Percentiles rank a stretch among this genome's conserved stretches.
Conservation (phyloP, 2,329 filamentous ascomycete genomes). For the Clarireedia sp. region DNA sequence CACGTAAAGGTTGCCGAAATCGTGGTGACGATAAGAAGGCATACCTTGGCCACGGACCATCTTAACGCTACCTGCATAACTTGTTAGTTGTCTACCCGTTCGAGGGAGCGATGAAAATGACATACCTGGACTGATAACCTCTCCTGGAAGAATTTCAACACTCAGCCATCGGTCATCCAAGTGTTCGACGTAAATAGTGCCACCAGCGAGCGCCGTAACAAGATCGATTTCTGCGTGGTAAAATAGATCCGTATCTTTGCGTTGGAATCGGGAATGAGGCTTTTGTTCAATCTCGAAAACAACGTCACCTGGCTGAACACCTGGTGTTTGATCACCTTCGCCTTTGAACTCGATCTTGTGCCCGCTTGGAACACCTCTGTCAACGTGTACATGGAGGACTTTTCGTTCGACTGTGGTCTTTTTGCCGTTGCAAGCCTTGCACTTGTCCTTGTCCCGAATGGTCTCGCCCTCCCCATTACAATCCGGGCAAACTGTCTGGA, state of each 20-base stretch:
- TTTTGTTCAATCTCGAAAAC: constrained; percentile 99
- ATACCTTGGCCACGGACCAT: constrained; percentile 95
- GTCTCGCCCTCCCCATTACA: constrained; percentile 96
- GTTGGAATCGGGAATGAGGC: constrained; percentile 90
- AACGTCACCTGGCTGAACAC: constrained; percentile 88
- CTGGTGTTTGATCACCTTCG: constrained; percentile 92
- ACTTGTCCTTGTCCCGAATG: constrained; percentile 93
- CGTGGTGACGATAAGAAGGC: constrained; percentile 92
- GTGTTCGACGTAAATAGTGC: constrained; percentile 87
- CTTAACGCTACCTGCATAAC: constrained; percentile 68
- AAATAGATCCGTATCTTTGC: constrained; percentile 92
- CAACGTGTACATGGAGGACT: constrained; percentile 95
- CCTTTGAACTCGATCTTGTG: constrained; percentile 97
- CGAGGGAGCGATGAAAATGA: constrained; percentile 11
- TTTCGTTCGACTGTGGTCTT: constrained; percentile 97
- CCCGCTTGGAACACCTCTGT: constrained; percentile 85
- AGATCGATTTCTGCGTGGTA: constrained; percentile 95
- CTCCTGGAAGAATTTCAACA: constrained; percentile 85
- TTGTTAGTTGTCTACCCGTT: constrained; percentile 15
- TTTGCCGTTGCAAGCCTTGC: constrained; percentile 94
- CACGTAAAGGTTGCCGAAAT: constrained; percentile 92
- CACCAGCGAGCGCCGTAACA: constrained; percentile 86
- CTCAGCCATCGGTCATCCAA: constrained; percentile 95
- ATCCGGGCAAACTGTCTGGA: constrained; percentile 98
- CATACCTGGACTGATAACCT: constrained; percentile 88